Evolutionary conservation across 208 protist species (phyloP).

Genomic region (Crithidia mellificae): DNA sequence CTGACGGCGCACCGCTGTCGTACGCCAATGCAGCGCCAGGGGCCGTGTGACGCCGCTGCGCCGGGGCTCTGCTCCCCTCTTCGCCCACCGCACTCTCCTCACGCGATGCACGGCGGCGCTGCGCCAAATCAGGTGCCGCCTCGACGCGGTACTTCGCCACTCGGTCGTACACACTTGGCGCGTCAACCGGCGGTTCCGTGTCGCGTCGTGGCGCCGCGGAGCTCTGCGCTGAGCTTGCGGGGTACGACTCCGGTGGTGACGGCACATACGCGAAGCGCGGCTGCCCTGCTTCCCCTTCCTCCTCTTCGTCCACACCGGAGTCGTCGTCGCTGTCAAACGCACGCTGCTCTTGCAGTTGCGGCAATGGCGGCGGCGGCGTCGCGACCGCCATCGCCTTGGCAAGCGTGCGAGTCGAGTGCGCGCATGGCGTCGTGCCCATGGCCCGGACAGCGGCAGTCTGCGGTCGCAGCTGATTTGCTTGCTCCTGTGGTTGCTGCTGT

Average conservation of each 20-base stretch:
- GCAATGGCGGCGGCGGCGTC: not conserved
- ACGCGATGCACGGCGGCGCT: not conserved
- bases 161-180: constrained; percentile 9
- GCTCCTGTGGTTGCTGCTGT: not conserved
- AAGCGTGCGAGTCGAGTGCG: constrained; percentile 21
- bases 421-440: constrained; percentile 21
- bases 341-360: not conserved
- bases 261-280: not conserved
- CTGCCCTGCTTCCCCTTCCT: not conserved
- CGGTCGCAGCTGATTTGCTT: not conserved
- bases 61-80: not conserved
- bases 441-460: not conserved
- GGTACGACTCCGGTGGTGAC: not conserved
- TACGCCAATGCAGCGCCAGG: not conserved
- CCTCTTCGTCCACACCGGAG: not conserved
- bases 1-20: constrained; percentile 5
- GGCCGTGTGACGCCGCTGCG: not conserved
- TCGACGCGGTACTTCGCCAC: constrained; percentile 2
- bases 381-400: constrained; percentile 18
- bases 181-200: not conserved
- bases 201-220: not conserved
- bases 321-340: not conserved
- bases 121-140: not conserved
- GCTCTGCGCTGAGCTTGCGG: constrained; percentile 1
- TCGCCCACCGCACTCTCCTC: constrained; percentile 3